A percentile compares a stretch with the other conserved stretches of the same genome.
phyloP scores from a whole-genome alignment of 2,329 filamentous ascomycete genomes.

The Penicillium capsulatum region DNA sequence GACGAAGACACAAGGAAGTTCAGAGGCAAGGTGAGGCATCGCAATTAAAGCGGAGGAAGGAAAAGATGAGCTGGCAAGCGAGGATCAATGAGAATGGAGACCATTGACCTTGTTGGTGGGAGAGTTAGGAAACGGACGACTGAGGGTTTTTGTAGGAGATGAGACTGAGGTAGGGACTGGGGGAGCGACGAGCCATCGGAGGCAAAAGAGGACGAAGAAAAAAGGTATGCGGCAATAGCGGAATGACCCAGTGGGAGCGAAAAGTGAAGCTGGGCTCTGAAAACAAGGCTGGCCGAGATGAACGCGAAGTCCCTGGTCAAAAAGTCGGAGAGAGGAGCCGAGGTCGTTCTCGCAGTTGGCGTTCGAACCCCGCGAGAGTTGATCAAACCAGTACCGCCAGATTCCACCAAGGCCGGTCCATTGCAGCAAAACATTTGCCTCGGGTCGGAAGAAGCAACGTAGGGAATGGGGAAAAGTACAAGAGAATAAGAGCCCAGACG shows the following conservation, averaged over 20 bases:
- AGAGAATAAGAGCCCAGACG: too few species aligned
- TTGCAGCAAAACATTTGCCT: constrained; percentile 25
- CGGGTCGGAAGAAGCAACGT: constrained; percentile 21
- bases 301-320: neutral
- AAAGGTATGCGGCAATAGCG: constrained; percentile 3
- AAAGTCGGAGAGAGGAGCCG: constrained; percentile 8
- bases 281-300: neutral
- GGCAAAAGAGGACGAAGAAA: neutral
- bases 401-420: constrained; percentile 22
- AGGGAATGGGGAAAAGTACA: too few species aligned
- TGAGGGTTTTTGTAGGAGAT: constrained; percentile 1
- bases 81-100: constrained; percentile 4
- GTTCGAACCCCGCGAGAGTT: constrained; percentile 14
- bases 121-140: constrained; percentile 1
- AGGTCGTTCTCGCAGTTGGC: constrained; percentile 14
- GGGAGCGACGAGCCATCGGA: constrained; percentile 4
- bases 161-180: constrained; percentile 11
- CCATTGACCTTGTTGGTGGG: neutral
- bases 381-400: too few species aligned
- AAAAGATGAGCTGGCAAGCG: constrained; percentile 6
- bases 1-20: constrained; percentile 5
- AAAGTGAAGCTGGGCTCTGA: constrained; percentile 4
- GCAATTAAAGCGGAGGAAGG: constrained; percentile 3
- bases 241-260: neutral
- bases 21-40: constrained; percentile 1